A percentile compares a stretch with the other conserved stretches of the same genome.
These are phyloP conservation scores for Cyclostephanos invisitatus DNA, from an alignment of 108 stramenopile species.

Conservation along the genomic window DNA sequence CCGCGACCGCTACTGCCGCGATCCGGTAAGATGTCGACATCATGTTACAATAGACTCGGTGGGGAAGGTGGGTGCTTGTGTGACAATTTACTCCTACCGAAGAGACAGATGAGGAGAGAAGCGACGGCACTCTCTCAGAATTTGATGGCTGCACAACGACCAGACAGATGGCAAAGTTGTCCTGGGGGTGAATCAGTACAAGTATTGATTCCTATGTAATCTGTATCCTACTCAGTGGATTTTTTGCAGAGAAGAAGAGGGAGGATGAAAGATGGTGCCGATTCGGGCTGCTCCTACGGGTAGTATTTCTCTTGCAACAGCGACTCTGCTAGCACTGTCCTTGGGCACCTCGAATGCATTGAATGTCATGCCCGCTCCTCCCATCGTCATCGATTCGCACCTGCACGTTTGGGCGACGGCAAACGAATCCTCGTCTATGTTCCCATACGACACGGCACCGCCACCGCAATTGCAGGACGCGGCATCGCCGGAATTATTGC, in stretches of 20 bases:
- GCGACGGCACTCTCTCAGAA: no score
- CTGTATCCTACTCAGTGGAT: no score
- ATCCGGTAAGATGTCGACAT: neutral
- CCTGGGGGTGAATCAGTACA: no score
- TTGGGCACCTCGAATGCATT: neutral
- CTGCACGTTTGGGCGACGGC: conserved; percentile 83
- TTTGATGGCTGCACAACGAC: no score
- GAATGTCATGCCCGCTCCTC: conserved; percentile 5
- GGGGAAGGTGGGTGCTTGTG: no score
- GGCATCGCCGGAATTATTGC: conserved; percentile 54
- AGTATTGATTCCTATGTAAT: no score
- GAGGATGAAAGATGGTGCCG: neutral
- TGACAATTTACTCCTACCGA: no score
- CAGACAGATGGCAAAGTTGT: no score
- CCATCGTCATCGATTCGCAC: conserved; percentile 75
- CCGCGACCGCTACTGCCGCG: neutral
- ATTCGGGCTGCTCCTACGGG: neutral
- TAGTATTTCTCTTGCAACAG: neutral
- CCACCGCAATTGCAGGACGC: conserved; percentile 56
- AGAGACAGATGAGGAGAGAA: no score
- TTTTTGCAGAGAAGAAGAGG: no score
- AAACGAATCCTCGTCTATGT: conserved; percentile 47
- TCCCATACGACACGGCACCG: conserved; percentile 73
- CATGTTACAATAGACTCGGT: neutral
- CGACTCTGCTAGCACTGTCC: neutral